phyloP scores from a whole-genome alignment of 441 rosid species.

The Populus hybrid region DNA sequence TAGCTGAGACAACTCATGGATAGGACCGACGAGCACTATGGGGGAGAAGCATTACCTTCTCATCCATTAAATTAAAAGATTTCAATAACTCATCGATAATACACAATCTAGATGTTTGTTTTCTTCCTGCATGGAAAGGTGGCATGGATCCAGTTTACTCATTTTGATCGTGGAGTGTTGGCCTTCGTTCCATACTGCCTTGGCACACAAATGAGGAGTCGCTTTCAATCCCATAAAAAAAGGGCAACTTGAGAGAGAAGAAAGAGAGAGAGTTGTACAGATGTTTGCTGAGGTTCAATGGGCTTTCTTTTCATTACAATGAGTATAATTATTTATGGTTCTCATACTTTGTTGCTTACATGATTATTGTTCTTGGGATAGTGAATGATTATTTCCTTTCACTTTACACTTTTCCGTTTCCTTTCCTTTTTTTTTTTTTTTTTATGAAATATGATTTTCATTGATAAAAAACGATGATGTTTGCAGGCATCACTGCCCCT shows the following conservation, averaged over 20 bases:
- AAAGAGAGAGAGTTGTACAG: constrained; percentile 14
- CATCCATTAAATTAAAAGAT: constrained; percentile 8
- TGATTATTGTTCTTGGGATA: background rate
- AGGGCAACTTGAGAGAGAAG: background rate
- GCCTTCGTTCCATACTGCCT: background rate
- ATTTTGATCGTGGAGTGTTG: background rate
- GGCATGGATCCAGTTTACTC: background rate
- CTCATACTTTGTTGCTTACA: background rate
- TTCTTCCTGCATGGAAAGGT: constrained; percentile 2
- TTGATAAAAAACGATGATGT: background rate
- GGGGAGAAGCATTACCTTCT: constrained; percentile 19
- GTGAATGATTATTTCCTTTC: background rate
- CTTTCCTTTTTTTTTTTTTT: no score
- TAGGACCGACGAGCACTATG: constrained; percentile 16
- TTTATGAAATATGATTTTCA: background rate
- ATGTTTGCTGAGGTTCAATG: constrained; percentile 12
- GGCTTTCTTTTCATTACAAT: background rate
- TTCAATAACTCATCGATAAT: constrained; percentile 13
- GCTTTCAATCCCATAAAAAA: background rate
- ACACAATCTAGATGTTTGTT: constrained; percentile 18
- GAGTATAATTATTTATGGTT: background rate
- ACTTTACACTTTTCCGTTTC: no score
- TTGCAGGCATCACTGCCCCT: background rate
- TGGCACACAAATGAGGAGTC: background rate
- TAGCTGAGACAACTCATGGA: constrained; percentile 23